Evolutionary conservation across 805 yeast genomes (phyloP).

Genomic region (Saturnispora hagleri): DNA sequence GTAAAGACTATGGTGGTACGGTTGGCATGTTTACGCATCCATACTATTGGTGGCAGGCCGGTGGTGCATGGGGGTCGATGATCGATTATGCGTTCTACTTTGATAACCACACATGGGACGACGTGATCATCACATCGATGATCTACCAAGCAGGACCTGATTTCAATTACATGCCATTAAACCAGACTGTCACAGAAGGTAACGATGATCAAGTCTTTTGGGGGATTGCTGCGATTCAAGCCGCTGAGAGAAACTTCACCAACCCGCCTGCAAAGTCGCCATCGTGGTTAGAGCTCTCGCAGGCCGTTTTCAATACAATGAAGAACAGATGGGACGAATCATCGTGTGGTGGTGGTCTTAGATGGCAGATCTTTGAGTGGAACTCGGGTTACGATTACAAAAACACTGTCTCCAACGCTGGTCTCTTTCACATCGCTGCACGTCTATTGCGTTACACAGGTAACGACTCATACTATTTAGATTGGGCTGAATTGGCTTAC

Average conservation of each 20-base stretch:
- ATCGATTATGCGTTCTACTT: slow-evolving; percentile 68
- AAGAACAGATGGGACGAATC: slow-evolving; percentile 73
- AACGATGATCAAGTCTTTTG: slow-evolving; percentile 97
- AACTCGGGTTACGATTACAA: slow-evolving; percentile 91
- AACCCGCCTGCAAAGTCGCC: slow-evolving; percentile 54
- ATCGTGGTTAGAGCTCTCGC: slow-evolving; percentile 76
- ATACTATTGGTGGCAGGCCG: slow-evolving; percentile 99
- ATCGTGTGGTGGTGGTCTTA: slow-evolving; percentile 76
- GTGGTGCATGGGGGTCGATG: slow-evolving; percentile 88
- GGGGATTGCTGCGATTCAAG: slow-evolving; percentile 90
- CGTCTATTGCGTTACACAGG: slow-evolving; percentile 76
- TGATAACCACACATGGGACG: slow-evolving; percentile 59
- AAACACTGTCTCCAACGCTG: slow-evolving; percentile 86
- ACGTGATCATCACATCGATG: slow-evolving; percentile 50
- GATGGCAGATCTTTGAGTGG: slow-evolving; percentile 97
- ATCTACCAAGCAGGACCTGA: slow-evolving; percentile 65
- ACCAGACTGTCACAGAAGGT: slow-evolving; percentile 89
- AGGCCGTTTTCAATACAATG: slow-evolving; percentile 89
- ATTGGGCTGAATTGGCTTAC: slow-evolving; percentile 67
- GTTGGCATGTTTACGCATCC: slow-evolving; percentile 84
- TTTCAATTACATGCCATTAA: slow-evolving; percentile 75
- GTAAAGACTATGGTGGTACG: slow-evolving; percentile 57
- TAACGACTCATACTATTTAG: slow-evolving; percentile 56
- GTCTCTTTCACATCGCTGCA: slow-evolving; percentile 79
- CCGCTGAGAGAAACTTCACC: slow-evolving; percentile 81